Evolutionary conservation across 2,329 filamentous ascomycete species (phyloP).

Genomic region (Chaetomium globosum): DNA sequence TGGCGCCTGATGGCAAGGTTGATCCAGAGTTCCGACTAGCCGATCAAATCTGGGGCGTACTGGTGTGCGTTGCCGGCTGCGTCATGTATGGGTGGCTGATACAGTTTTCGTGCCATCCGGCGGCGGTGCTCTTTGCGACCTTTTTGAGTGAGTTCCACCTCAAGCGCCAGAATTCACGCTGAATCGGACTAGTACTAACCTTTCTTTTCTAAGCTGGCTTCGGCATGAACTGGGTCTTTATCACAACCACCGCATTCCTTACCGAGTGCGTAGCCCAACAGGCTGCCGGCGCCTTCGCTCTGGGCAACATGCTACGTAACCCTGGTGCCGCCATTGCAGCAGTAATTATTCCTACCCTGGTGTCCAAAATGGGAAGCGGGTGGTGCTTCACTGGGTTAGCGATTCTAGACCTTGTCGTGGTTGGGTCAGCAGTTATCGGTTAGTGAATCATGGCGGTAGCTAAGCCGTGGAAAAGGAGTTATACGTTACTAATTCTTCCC

Average conservation of each 20-base stretch:
- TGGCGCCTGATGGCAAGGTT: conserved; percentile 19
- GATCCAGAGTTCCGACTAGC: conserved; percentile 28
- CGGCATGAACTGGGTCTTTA: conserved; percentile 31
- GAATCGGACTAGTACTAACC: neutral
- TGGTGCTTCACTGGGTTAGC: conserved; percentile 28
- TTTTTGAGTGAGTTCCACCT: conserved; percentile 22
- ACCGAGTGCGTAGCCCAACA: conserved; percentile 29
- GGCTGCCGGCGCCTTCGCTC: conserved; percentile 27
- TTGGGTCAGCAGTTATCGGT: conserved; percentile 29
- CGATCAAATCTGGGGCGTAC: conserved; percentile 29
- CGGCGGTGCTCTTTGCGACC: conserved; percentile 20
- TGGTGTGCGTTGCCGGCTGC: conserved; percentile 23
- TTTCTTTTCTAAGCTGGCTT: conserved; percentile 17
- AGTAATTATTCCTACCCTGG: conserved; percentile 22
- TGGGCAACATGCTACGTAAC: conserved; percentile 28
- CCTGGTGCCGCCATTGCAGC: conserved; percentile 25
- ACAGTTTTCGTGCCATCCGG: conserved; percentile 18
- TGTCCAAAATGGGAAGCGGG: conserved; percentile 25
- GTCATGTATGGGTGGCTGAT: conserved; percentile 27
- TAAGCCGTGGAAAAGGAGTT: neutral
- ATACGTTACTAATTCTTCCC: neutral
- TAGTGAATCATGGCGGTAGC: neutral
- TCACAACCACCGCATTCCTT: conserved; percentile 28
- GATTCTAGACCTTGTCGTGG: conserved; percentile 16
- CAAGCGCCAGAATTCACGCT: neutral